phyloP scores from a whole-genome alignment of 2,329 filamentous ascomycete species.

The Colletotrichum endophyticum region DNA sequence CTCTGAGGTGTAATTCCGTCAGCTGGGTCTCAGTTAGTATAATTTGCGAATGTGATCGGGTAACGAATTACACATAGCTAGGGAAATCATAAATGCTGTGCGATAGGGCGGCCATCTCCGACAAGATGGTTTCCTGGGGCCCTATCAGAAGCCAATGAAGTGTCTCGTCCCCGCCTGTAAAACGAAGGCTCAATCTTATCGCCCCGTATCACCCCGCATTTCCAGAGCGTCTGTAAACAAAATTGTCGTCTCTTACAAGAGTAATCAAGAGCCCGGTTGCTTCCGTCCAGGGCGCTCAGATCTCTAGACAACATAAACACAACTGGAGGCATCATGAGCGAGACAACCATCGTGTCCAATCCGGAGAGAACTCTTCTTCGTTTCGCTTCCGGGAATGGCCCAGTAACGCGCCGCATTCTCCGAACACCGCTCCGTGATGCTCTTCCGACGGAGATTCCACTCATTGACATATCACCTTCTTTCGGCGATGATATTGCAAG shows the following conservation, averaged over 20 bases:
- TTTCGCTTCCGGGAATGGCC: slow-evolving; percentile 40
- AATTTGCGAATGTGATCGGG: neutral
- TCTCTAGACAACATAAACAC: neutral
- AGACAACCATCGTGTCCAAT: neutral
- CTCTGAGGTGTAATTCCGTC: neutral
- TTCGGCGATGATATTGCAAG: slow-evolving; percentile 39
- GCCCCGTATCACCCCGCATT: neutral
- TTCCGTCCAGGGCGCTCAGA: neutral
- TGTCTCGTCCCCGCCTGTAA: neutral
- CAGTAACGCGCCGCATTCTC: slow-evolving; percentile 39
- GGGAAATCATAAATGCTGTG: neutral
- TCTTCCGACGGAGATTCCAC: slow-evolving; percentile 50
- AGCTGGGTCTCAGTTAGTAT: rapidly evolving
- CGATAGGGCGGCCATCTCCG: neutral
- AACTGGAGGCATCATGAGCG: neutral
- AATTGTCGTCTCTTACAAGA: neutral
- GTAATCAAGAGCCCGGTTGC: neutral
- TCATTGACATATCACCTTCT: slow-evolving; percentile 54
- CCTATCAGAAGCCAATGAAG: neutral
- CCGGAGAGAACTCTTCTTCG: slow-evolving; percentile 32
- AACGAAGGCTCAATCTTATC: neutral
- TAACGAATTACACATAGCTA: neutral
- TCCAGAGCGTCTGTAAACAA: neutral
- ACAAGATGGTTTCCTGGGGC: neutral
- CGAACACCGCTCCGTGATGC: slow-evolving; percentile 40